These are phyloP conservation scores for Ecytonucleospora hepatopenaei DNA, from an alignment of 371 early-diverging fungal genomes.

Conservation along the genomic window DNA sequence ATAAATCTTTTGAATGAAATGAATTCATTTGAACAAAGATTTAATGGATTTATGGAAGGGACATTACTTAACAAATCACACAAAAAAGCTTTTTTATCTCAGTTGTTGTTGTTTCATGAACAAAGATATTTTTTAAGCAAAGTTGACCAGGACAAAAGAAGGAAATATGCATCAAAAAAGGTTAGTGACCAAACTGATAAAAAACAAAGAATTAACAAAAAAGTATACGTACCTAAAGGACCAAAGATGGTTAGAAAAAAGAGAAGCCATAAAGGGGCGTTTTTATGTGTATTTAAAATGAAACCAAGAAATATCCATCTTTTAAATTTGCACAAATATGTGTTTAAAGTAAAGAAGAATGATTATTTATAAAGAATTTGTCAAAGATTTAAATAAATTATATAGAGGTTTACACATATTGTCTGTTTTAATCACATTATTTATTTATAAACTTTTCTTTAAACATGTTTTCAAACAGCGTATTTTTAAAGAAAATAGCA, in stretches of 20 bases:
- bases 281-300: not conserved
- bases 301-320: not conserved
- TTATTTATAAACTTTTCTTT: constrained; percentile 3
- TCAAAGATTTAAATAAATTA: not conserved
- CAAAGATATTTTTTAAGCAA: not conserved
- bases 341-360: no score
- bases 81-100: not conserved
- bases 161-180: not conserved
- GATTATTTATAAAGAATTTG: not conserved
- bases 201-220: not conserved
- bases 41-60: not conserved
- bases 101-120: constrained; percentile 9
- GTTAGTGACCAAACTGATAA: not conserved
- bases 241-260: not conserved
- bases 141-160: not conserved
- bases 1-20: not conserved
- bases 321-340: no score
- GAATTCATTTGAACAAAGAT: not conserved
- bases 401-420: not conserved
- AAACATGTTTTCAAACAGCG: constrained; percentile 37
- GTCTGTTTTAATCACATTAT: not conserved
- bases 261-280: not conserved
- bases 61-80: not conserved
- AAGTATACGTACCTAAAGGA: not conserved
- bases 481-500: constrained; percentile 29